Percentiles rank a stretch among this genome's conserved stretches.
These are phyloP conservation scores for Phycomyces blakesleeanus DNA, from an alignment of 192 early-diverging fungal species.

Conservation along the genomic window DNA sequence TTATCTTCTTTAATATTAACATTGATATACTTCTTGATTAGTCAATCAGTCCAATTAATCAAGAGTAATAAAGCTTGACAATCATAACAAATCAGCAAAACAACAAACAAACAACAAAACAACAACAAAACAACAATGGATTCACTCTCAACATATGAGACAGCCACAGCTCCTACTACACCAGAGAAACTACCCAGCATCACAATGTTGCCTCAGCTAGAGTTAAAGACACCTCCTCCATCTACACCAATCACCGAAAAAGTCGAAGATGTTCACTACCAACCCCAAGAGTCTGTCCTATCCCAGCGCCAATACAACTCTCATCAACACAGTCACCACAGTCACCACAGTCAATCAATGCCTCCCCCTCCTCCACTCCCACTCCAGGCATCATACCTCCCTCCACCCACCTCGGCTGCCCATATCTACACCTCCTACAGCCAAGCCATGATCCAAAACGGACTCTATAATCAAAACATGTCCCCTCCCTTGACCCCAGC, in stretches of 20 bases:
- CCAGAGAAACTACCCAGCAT: slow-evolving; percentile 33
- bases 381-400: slow-evolving; percentile 19
- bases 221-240: slow-evolving; percentile 13
- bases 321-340: slow-evolving; percentile 1
- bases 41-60: too few species aligned
- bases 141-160: slow-evolving; percentile 23
- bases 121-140: slow-evolving; percentile 7
- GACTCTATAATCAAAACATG: slow-evolving; percentile 17
- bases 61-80: too few species aligned
- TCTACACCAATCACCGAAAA: neutral
- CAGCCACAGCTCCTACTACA: slow-evolving; percentile 16
- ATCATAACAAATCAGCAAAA: too few species aligned
- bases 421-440: slow-evolving; percentile 12
- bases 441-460: neutral
- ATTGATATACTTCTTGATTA: too few species aligned
- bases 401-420: slow-evolving; percentile 13
- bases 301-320: too few species aligned
- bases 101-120: neutral
- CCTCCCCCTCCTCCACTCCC: too few species aligned
- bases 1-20: neutral
- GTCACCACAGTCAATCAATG: slow-evolving; percentile 15
- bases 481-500: slow-evolving; percentile 36
- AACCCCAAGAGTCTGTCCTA: neutral
- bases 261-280: slow-evolving; percentile 2
- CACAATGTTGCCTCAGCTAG: slow-evolving; percentile 21